Conservation (phyloP, 352 stramenopile species). For the Phytophthora foliorum region DNA sequence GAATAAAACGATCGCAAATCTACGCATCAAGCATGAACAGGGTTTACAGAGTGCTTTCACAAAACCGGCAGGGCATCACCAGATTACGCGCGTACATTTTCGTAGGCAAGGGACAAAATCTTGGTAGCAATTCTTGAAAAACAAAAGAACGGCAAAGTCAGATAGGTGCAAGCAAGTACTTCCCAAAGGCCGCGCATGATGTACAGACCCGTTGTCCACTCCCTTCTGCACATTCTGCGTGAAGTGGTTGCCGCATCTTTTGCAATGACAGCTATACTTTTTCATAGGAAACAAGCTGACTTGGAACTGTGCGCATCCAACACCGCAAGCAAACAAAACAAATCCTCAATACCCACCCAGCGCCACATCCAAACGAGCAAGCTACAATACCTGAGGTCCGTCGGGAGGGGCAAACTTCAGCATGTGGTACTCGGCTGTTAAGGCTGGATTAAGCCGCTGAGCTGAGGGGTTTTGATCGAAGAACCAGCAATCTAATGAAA, state of each 20-base stretch:
- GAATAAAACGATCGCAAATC: slow-evolving; percentile 86
- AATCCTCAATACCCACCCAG: slow-evolving; percentile 2
- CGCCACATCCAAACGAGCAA: slow-evolving; percentile 2
- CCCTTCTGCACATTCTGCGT: slow-evolving; percentile 87
- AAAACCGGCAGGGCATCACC: slow-evolving; percentile 1
- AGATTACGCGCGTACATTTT: slow-evolving; percentile 62
- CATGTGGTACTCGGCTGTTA: slow-evolving; percentile 59
- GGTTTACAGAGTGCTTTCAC: slow-evolving; percentile 8
- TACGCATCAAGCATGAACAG: slow-evolving; percentile 36
- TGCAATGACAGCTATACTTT: slow-evolving; percentile 80
- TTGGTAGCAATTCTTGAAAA: slow-evolving; percentile 86
- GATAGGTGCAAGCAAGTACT: not conserved
- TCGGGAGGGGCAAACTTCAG: slow-evolving; percentile 80
- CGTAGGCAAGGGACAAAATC: slow-evolving; percentile 86
- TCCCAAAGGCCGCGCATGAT: not conserved
- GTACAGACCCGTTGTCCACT: slow-evolving; percentile 86
- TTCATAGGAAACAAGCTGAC: slow-evolving; percentile 90
- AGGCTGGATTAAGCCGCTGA: slow-evolving; percentile 30
- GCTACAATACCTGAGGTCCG: slow-evolving; percentile 69
- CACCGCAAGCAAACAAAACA: not conserved
- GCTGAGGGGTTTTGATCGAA: slow-evolving; percentile 84
- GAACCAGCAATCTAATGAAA: slow-evolving; percentile 85
- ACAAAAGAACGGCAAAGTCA: not conserved
- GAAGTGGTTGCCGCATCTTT: slow-evolving; percentile 69
- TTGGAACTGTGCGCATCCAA: slow-evolving; percentile 71